Base-by-base conservation (phyloP, 1,139 yeast species). In the Suhomyces coccinellae region DNA sequence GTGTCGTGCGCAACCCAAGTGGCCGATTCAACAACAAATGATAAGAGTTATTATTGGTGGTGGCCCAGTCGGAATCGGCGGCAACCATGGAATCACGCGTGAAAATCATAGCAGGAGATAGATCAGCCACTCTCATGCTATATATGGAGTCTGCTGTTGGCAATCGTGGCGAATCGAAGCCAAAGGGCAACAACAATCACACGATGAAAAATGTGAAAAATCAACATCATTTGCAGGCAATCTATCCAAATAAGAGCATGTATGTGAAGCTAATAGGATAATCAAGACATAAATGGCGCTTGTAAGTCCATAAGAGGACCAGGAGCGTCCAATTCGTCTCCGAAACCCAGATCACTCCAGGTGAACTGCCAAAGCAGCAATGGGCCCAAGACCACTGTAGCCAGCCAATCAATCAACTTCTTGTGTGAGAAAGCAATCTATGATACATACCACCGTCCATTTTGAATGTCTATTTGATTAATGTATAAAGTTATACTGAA, bases 361-460 rank as follows among this genome's bases (percentile, higher is more conserved):
- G 29, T 33, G 17, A n/a, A 29, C 29, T 6, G 17, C 29, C n/a
- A 12, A 15, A 32, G 32, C 22, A 22, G 28, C 38, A n/a, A 28
- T 14, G 24, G 15, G 32, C 32, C 32, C 14, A 8, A 10, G 38
- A 6, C 26, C 26, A 8, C 38, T 15, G 27, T 7, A 22, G 5
- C 14, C 22, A 35, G 38, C 45, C 54, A 49, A 52, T 48, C 52
- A 48, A 46, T 46, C 36, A 33, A 36, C 26, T 13, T 26, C 36
- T 36, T 26, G 11, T 4, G 20, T 12, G 16, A 6, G 11, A 26
- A 35, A 29, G 12, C 16, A 4, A 26, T 20, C 24, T 16, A 27
- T 14, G 15, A 52, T 67, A 71, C 77, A 67, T 71, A 71, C 77
- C 77, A 65, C 77, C 76, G 75, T 71, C 77, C 77, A 71, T 71